Evolutionary conservation across 164 flowering plant species (phyloP).

Genomic region (Sedum album): DNA sequence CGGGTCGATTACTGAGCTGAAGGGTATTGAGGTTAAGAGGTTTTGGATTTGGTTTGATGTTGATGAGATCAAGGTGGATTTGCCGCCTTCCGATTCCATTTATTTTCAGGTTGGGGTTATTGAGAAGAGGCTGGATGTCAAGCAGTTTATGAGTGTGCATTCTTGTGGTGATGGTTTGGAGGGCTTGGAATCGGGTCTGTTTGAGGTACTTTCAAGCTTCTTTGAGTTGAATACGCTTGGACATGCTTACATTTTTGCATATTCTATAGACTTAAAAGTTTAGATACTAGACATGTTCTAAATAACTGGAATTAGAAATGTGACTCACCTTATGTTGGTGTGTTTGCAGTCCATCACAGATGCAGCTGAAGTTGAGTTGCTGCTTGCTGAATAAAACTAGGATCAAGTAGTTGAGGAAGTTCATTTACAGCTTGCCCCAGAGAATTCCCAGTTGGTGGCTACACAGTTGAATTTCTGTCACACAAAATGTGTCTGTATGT

Average conservation of each 20-base stretch:
- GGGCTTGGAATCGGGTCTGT: too few species aligned
- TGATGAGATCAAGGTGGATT: slow-evolving; percentile 78
- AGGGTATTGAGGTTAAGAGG: slow-evolving; percentile 73
- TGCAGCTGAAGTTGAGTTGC: not conserved
- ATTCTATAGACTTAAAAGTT: not conserved
- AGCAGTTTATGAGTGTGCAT: slow-evolving; percentile 53
- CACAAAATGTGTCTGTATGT: not conserved
- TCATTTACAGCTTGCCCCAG: not conserved
- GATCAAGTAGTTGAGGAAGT: not conserved
- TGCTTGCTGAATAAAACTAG: not conserved
- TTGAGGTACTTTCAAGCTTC: not conserved
- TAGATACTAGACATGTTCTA: not conserved
- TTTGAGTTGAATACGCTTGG: not conserved
- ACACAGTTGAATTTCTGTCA: not conserved
- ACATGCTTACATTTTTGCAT: not conserved
- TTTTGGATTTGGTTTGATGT: slow-evolving; percentile 78
- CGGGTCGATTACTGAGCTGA: slow-evolving; percentile 55
- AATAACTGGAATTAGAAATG: not conserved
- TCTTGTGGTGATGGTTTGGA: slow-evolving; percentile 31
- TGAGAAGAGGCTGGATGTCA: slow-evolving; percentile 66
- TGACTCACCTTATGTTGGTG: not conserved
- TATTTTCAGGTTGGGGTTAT: slow-evolving; percentile 76
- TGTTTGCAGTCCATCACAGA: not conserved
- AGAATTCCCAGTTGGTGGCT: not conserved
- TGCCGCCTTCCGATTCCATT: slow-evolving; percentile 70